Conservation (phyloP, 2,329 filamentous ascomycete genomes). For the Aspergillus sp. region DNA sequence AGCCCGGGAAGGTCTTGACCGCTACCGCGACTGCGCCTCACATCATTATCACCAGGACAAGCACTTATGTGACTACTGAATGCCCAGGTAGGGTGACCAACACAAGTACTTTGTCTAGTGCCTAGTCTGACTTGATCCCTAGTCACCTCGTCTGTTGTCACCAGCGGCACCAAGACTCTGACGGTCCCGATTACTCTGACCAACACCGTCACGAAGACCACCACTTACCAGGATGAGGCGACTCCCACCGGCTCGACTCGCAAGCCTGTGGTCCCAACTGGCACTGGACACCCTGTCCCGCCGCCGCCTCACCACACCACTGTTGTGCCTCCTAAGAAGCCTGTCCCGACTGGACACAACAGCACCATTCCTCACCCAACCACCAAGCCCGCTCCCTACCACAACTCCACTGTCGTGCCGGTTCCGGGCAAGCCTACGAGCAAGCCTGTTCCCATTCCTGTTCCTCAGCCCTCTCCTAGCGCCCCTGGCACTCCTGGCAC, state of each 20-base stretch:
- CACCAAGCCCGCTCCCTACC: conserved; percentile 6
- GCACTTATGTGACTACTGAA: conserved; percentile 34
- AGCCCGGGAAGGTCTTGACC: background rate
- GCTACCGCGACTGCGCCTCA: conserved; percentile 10
- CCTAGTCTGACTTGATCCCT: conserved; percentile 1
- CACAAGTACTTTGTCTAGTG: background rate
- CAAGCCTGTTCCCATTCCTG: conserved; percentile 12
- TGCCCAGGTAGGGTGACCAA: conserved; percentile 29
- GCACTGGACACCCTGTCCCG: conserved; percentile 12
- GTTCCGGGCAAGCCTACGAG: conserved; percentile 21
- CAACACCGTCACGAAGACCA: conserved; percentile 30
- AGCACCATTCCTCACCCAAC: conserved; percentile 8
- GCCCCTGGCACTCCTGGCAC: background rate
- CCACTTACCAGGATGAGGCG: conserved; percentile 24
- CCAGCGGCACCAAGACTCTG: conserved; percentile 27
- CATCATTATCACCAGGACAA: conserved; percentile 28
- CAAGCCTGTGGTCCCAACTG: conserved; percentile 13
- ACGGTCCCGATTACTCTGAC: conserved; percentile 33
- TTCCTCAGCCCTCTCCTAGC: conserved; percentile 9
- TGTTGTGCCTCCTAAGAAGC: conserved; percentile 14
- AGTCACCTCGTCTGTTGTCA: conserved; percentile 30
- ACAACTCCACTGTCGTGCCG: conserved; percentile 4
- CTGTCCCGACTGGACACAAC: conserved; percentile 2
- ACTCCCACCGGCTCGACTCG: conserved; percentile 5
- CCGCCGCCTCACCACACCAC: background rate